Evolutionary conservation across 1,139 yeast genomes (phyloP), one percentile per base, ranked within the genome.

Genomic region (Debaryomyces coudertii): DNA sequence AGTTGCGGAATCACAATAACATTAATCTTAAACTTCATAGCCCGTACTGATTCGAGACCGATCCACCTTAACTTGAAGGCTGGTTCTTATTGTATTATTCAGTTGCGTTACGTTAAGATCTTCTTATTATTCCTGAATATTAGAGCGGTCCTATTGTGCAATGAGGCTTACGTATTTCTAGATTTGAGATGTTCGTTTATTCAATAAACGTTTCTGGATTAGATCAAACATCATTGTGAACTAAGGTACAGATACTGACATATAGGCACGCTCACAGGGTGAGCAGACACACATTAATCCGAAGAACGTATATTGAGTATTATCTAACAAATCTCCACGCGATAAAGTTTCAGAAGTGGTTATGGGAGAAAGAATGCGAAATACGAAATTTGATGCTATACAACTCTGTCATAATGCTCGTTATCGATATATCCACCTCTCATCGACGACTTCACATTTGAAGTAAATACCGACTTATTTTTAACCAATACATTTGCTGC

Each of bases 401-500:
- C 51, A 6, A 87, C 90, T 46, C 73, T 65, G 58, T 90, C 96
- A 62, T 84, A 92, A 47, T 65, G 63, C 42, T 76, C 82, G 34
- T 77, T 76, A 40, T 80, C 82, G 18, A 90, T 77, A 39, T 65
- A 65, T 0, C 85, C 82, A 4, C 99, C 99, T 39, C 71, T 66
- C 96, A 93, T 89, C 5, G 93, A 68, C 22, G 65, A 62, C 37
- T 57, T 61, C 3, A 90, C 98, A 50, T 82, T 77, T 25, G 72
- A 61, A 35, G 74, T 75, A 67, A 92, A 93, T 36, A 64, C 61
- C 7, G 63, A 65, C 30, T 80, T 80, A 58, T 82, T 81, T 52
- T 79, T 76, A 34, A 80, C 83, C 54, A 93, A 75, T 38, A 81
- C 82, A 49, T 80, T 79, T 1, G 98, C 98, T 2, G 98, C 97